Percentiles rank a stretch among this genome's conserved stretches.
phyloP scores from a whole-genome alignment of 257 asterid species.

The Salvia splendens region DNA sequence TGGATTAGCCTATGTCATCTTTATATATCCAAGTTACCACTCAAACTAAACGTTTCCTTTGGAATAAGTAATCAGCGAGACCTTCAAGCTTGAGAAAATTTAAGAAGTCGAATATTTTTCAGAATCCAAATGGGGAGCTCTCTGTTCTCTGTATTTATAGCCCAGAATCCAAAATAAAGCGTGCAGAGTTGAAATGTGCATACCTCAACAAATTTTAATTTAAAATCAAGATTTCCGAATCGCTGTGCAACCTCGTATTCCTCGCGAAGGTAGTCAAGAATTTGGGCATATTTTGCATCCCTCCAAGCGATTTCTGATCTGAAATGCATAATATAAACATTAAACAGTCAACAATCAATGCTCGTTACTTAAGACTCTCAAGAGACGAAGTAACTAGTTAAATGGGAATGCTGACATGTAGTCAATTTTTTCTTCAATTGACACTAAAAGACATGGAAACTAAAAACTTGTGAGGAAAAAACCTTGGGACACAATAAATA shows the following conservation, averaged over 20 bases:
- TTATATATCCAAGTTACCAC: too few species aligned
- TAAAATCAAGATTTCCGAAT: constrained; percentile 89
- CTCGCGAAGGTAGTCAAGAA: constrained; percentile 91
- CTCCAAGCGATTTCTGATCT: constrained; percentile 99
- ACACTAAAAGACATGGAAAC: not conserved
- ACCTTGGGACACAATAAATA: not conserved
- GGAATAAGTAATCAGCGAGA: not conserved
- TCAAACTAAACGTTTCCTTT: too few species aligned
- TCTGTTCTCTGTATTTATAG: not conserved
- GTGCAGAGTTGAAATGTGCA: constrained; percentile 16
- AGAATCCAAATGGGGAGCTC: not conserved
- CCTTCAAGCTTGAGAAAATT: not conserved
- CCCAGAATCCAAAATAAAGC: not conserved
- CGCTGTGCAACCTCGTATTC: constrained; percentile 95
- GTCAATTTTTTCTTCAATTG: not conserved
- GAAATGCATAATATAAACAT: constrained; percentile 28
- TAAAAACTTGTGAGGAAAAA: not conserved
- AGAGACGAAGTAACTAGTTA: constrained; percentile 2
- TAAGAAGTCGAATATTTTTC: not conserved
- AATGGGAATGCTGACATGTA: not conserved
- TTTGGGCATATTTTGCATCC: constrained; percentile 91
- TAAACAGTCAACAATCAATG: not conserved
- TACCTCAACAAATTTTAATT: constrained; percentile 94
- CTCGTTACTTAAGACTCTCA: not conserved
- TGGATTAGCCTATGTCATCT: too few species aligned